Conservation (phyloP, 345 rosid genomes). For the Punica granatum region DNA sequence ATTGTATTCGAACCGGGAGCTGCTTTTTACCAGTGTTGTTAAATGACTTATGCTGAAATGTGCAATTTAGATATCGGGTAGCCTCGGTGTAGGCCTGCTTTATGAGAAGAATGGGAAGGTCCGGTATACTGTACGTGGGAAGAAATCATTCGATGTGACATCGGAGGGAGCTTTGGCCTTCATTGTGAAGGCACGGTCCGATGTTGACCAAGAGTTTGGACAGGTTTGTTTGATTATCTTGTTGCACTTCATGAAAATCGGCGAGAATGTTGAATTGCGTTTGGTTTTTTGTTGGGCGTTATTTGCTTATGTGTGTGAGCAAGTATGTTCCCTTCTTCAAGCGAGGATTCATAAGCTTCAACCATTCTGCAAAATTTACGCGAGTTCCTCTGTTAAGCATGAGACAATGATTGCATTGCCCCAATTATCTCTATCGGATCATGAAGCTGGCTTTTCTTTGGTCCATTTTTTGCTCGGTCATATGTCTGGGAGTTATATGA, state of each 20-base stretch:
- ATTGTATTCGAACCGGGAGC: background rate
- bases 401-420: background rate
- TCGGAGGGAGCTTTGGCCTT: conserved; percentile 42
- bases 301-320: background rate
- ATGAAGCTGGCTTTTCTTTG: background rate
- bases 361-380: background rate
- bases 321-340: background rate
- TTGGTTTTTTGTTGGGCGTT: background rate
- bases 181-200: conserved; percentile 62
- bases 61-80: conserved; percentile 38
- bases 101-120: conserved; percentile 65
- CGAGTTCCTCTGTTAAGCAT: background rate
- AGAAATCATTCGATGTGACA: conserved; percentile 61
- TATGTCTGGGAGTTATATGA: background rate
- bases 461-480: background rate
- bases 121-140: conserved; percentile 55
- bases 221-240: conserved; percentile 32
- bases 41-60: background rate
- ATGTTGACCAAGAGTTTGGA: conserved; percentile 63
- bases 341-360: background rate
- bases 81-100: conserved; percentile 65
- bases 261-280: background rate
- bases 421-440: background rate
- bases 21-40: background rate
- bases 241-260: background rate